phyloP scores from a whole-genome alignment of 202 grass and related monocot genomes.

The Setaria italica region DNA sequence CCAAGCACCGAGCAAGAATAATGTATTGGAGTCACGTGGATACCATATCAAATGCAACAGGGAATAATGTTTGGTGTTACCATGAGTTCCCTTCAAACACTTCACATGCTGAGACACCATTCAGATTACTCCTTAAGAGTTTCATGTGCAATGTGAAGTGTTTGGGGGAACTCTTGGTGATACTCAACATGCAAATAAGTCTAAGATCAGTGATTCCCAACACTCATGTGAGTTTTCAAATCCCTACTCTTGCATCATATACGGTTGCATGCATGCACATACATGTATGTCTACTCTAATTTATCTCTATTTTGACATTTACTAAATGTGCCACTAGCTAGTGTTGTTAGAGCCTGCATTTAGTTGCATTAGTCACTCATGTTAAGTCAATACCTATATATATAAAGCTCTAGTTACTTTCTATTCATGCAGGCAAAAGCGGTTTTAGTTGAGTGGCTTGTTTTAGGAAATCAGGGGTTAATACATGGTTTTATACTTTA shows the following conservation, averaged over 20 bases:
- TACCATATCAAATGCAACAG: neutral
- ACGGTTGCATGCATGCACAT: neutral
- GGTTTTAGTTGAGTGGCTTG: too few species aligned
- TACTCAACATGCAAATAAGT: conserved; percentile 1
- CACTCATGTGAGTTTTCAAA: neutral
- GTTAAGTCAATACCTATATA: neutral
- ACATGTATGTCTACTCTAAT: neutral
- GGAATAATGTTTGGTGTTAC: conserved; percentile 43
- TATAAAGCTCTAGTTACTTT: neutral
- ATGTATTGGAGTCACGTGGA: neutral
- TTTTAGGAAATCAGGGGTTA: too few species aligned
- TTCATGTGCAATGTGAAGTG: conserved; percentile 40
- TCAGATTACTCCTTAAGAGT: conserved; percentile 15
- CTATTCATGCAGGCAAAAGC: too few species aligned
- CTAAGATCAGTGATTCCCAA: neutral
- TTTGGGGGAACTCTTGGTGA: conserved; percentile 66
- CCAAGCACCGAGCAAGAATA: conserved; percentile 16
- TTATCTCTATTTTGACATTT: neutral
- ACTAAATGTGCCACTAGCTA: too few species aligned
- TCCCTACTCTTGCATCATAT: neutral
- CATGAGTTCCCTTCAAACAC: conserved; percentile 57
- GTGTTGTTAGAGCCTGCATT: neutral
- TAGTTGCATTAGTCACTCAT: neutral
- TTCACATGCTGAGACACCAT: conserved; percentile 23
- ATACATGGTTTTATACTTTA: too few species aligned